Evolutionary conservation across 2,329 filamentous ascomycete species (phyloP), one percentile per base, ranked within the genome.

Genomic region (Fusarium burgessii): DNA sequence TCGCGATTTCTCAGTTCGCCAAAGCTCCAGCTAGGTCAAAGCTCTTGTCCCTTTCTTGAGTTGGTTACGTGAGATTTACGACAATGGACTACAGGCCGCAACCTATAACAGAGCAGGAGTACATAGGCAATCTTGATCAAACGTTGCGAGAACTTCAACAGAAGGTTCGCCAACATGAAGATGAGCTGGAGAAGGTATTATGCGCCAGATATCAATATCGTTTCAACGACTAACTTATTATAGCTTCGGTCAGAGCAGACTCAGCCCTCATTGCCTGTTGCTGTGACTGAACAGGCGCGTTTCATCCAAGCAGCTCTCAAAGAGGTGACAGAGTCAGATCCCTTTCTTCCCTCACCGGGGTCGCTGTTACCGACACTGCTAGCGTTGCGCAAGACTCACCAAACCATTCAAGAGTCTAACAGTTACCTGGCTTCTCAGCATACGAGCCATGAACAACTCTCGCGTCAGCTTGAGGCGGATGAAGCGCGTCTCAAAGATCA

Each of bases 281-380:
- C 74, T n/a, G 78, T 77, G 25, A 73, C 74, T n/a, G 78, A 71
- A 23, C 79, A 81, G 54, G 74, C 77, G 18, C 71, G 70, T 38
- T 80, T 88, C 41, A 84, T 94, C 76, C 90, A 88, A 73, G 82
- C 84, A 52, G 92, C 92, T 6, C 93, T 94, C 74, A 86, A 89
- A 56, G 85, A 87, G 18, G 82, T 94, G 49, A 86, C 89, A 15
- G 82, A 87, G 45, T 84, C 86, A 17, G 86, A 90, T 55, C 90
- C 91, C 12, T 89, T 89, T 72, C 82, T 95, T 25, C 93, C 93
- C 5, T 84, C 86, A 27, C 82, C 88, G 13, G 88, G 87, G 52
- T 95, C 93, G 23, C 84, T 91, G 9, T 80, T 96, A 10, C 92
- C 93, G 6, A 89, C 90, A 10, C 83, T 97, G 7, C 78, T 96